phyloP scores from a whole-genome alignment of 805 yeast species.

The Wickerhamomyces chambardii region DNA sequence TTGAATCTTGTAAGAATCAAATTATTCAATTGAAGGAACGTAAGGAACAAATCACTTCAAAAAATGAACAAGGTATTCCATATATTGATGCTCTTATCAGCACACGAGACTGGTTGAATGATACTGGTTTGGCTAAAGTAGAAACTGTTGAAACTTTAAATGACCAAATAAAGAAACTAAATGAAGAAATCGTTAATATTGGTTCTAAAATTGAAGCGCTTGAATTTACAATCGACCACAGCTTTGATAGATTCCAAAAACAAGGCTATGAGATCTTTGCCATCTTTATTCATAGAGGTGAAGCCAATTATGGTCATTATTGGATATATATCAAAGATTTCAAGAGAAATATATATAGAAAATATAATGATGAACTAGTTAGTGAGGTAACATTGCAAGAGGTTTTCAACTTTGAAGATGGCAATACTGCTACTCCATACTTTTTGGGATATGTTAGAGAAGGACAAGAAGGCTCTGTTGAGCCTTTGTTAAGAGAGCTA shows the following conservation, averaged over 20 bases:
- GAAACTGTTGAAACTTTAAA: conserved; percentile 40
- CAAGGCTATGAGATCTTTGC: conserved; percentile 84
- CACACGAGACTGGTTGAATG: conserved; percentile 46
- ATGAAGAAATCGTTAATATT: conserved; percentile 32
- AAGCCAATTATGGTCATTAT: conserved; percentile 94
- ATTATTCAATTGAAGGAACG: conserved; percentile 33
- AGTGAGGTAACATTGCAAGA: conserved; percentile 63
- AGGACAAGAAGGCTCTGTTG: conserved; percentile 44
- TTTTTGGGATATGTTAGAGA: conserved; percentile 78
- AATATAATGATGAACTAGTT: conserved; percentile 94
- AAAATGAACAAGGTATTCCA: conserved; percentile 41
- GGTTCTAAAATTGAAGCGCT: conserved; percentile 34
- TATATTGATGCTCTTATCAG: conserved; percentile 43
- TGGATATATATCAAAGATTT: conserved; percentile 91
- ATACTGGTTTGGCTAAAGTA: conserved; percentile 30
- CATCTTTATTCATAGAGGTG: conserved; percentile 90
- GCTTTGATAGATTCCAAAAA: conserved; percentile 50
- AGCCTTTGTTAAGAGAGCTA: conserved; percentile 51
- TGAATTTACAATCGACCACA: conserved; percentile 40
- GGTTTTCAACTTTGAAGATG: conserved; percentile 55
- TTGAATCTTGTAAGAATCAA: conserved; percentile 49
- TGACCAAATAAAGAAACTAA: conserved; percentile 35
- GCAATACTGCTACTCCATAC: conserved; percentile 90
- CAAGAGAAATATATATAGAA: conserved; percentile 58
- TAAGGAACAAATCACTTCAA: conserved; percentile 30